Evolutionary conservation across 345 rosid genomes (phyloP).

Genomic region (Euphorbia lathyris): DNA sequence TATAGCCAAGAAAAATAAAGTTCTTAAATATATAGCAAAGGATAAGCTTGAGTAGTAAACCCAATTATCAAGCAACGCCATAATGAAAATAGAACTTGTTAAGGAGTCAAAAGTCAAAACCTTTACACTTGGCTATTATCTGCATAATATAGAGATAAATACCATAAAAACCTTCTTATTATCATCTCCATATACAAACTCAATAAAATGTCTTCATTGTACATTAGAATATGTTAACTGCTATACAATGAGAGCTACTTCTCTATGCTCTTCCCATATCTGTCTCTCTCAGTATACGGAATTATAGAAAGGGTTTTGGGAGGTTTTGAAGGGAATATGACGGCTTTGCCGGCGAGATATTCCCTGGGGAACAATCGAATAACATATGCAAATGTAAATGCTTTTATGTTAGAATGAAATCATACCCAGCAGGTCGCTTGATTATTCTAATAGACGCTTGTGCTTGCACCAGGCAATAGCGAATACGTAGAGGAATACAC

Average conservation of each 20-base stretch:
- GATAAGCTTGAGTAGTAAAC: too few relatives aligned
- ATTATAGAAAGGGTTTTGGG: too few relatives aligned
- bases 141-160: not conserved
- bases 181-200: not conserved
- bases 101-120: too few relatives aligned
- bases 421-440: not conserved
- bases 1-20: too few relatives aligned
- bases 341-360: not conserved
- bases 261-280: not conserved
- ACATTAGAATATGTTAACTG: not conserved
- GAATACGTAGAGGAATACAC: constrained; percentile 56
- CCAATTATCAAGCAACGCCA: too few relatives aligned
- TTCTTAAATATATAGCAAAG: too few relatives aligned
- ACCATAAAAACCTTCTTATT: not conserved
- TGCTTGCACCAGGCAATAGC: constrained; percentile 87
- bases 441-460: constrained; percentile 66
- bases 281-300: not conserved
- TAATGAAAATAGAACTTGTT: too few relatives aligned
- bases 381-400: not conserved
- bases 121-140: not conserved
- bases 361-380: not conserved
- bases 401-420: not conserved
- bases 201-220: not conserved
- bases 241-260: not conserved
- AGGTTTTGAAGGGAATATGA: not conserved